A percentile compares a stretch with the other conserved stretches of the same genome.
Conservation (phyloP, 192 early-diverging fungal genomes). For the Coemansia sp. region DNA sequence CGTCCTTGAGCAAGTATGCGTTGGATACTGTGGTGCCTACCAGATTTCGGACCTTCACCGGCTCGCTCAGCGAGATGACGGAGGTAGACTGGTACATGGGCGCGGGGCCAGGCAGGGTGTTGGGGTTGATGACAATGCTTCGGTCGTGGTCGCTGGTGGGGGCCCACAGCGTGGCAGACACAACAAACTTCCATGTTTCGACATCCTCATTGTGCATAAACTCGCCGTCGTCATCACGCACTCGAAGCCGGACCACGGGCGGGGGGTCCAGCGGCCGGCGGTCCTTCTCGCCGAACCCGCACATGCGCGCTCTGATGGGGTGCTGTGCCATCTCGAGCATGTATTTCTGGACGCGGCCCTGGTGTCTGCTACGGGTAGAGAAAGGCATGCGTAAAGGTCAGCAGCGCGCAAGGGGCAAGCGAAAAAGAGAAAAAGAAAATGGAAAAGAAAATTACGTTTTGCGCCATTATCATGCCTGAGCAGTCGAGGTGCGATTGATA, state of each 20-base stretch:
- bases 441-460: not conserved
- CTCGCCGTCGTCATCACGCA: slow-evolving; percentile 58
- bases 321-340: slow-evolving; percentile 70
- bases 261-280: slow-evolving; percentile 71
- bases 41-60: slow-evolving; percentile 64
- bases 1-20: slow-evolving; percentile 68
- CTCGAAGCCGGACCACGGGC: slow-evolving; percentile 65
- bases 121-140: slow-evolving; percentile 53
- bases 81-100: slow-evolving; percentile 42
- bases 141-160: slow-evolving; percentile 41
- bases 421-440: not conserved
- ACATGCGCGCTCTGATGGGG: slow-evolving; percentile 74
- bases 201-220: slow-evolving; percentile 62
- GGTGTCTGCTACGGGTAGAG: slow-evolving; percentile 26
- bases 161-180: slow-evolving; percentile 51
- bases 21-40: slow-evolving; percentile 73
- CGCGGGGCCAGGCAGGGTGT: slow-evolving; percentile 43
- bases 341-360: slow-evolving; percentile 58
- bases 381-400: not conserved
- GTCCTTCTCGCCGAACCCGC: slow-evolving; percentile 81
- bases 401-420: not conserved
- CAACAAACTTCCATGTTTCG: slow-evolving; percentile 48
- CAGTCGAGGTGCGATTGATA: not conserved
- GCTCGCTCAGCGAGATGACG: slow-evolving; percentile 52
- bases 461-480: not conserved